Base-by-base conservation (phyloP, 73 alveolate species). In the Paramecium pentaurelia region DNA sequence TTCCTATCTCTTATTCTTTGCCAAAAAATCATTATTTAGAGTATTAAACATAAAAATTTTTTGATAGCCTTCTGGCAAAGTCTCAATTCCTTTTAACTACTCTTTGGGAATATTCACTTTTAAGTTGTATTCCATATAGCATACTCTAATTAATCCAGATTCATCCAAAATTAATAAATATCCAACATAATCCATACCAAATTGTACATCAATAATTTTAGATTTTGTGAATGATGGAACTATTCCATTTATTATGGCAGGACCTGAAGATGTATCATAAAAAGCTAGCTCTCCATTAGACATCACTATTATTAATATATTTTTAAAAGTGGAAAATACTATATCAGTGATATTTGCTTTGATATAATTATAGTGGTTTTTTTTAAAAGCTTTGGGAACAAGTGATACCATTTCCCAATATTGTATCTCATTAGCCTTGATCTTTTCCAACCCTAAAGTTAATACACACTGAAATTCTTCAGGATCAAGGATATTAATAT, bases 131-230 rank as follows among this genome's bases (percentile, higher is more conserved):
- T 58, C 91, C 47, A 45, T 44, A 45, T 45, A 80, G 14, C 91
- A 80, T 32, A 80, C 32, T 80, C 91, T 42, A 20, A 42, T 47
- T 8, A 20, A 25, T 5, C 91, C 91, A 49, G 64, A 32, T 80
- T 40, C 47, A 45, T 80, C 91, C 14, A 80, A 18, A 7, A 80
- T 80, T 20, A 80, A 10, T 4, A 80, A 36, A 49, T 80, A 77
- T 25, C 91, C 91, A 27, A 80, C 91, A 80, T 80, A 45, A 80
- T 45, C 91, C 91, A 80, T 80, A 14, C 91, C 77, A 80, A 45
- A 80, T 44, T 80, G 14, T 22, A 80, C 58, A 80, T 45, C 77
- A 0, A 32, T 36, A 10, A 80, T 47, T 25, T 34, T 34, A 28
- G 22, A 80, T 45, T 80, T 80, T 16, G 47, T 45, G 49, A 80